Conservation (phyloP, 2,329 filamentous ascomycete genomes). For the Fusarium mundagurra region DNA sequence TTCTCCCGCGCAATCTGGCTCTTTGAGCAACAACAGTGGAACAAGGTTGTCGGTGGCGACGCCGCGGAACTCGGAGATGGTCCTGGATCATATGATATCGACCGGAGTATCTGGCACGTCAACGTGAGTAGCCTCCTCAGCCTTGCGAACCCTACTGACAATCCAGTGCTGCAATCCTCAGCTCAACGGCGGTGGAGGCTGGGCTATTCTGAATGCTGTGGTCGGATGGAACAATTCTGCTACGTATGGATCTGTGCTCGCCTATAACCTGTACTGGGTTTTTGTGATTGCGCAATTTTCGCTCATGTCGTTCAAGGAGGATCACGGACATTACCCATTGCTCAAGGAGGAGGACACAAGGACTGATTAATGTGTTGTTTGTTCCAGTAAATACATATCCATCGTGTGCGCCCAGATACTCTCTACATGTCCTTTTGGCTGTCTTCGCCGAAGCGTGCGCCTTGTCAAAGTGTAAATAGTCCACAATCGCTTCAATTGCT, state of each 20-base stretch:
- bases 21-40: constrained; percentile 77
- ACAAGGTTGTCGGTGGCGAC: constrained; percentile 69
- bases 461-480: neutral
- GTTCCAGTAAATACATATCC: constrained; percentile 20
- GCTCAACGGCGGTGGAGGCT: constrained; percentile 77
- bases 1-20: constrained; percentile 83
- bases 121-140: constrained; percentile 67
- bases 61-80: constrained; percentile 64
- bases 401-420: constrained; percentile 26
- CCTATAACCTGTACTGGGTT: constrained; percentile 91
- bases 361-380: constrained; percentile 2
- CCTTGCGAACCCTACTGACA: neutral
- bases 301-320: constrained; percentile 73
- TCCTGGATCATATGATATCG: constrained; percentile 82
- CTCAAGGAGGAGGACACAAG: constrained; percentile 42
- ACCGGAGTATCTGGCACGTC: constrained; percentile 82
- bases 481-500: neutral
- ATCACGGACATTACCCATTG: constrained; percentile 60
- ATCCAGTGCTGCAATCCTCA: constrained; percentile 80
- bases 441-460: neutral
- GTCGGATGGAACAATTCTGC: constrained; percentile 90
- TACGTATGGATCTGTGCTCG: constrained; percentile 85
- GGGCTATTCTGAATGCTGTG: constrained; percentile 88
- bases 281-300: constrained; percentile 76
- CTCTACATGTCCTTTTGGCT: constrained; percentile 13